phyloP scores from a whole-genome alignment of 768 basidiomycete species.

The Gyrodon lividus region DNA sequence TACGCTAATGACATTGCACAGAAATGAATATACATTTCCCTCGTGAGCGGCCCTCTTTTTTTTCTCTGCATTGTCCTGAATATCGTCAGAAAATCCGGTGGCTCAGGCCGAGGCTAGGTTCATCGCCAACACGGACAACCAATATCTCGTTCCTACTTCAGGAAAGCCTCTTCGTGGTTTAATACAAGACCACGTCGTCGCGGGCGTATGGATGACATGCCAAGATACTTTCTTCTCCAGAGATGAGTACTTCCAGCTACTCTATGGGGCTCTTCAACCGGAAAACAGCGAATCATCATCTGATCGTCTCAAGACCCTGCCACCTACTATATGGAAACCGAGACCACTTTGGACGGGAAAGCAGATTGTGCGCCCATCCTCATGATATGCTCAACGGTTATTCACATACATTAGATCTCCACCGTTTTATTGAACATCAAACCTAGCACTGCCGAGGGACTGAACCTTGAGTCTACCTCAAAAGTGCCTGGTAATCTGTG shows the following conservation, averaged over 20 bases:
- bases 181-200: constrained; percentile 98
- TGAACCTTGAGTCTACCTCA: constrained; percentile 82
- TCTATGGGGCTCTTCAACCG: constrained; percentile 91
- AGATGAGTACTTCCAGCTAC: constrained; percentile 93
- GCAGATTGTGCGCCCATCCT: constrained; percentile 72
- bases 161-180: constrained; percentile 96
- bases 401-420: constrained; percentile 63
- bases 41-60: constrained; percentile 51
- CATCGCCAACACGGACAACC: constrained; percentile 97
- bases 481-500: constrained; percentile 88
- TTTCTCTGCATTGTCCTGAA: constrained; percentile 1
- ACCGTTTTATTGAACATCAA: constrained; percentile 93
- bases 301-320: constrained; percentile 71
- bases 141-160: constrained; percentile 98
- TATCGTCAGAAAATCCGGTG: constrained; percentile 77
- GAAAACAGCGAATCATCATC: constrained; percentile 67
- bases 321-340: constrained; percentile 93
- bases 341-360: constrained; percentile 95
- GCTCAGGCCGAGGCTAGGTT: constrained; percentile 92
- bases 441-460: constrained; percentile 70
- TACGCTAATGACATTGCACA: constrained; percentile 28
- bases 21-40: constrained; percentile 99
- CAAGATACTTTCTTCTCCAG: constrained; percentile 93
- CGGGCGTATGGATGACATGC: constrained; percentile 99
- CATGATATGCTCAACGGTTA: neutral